Percentiles rank a stretch among this genome's conserved stretches.
phyloP scores from a whole-genome alignment of 208 protist species.

The Herpetomonas samuelpessoai region DNA sequence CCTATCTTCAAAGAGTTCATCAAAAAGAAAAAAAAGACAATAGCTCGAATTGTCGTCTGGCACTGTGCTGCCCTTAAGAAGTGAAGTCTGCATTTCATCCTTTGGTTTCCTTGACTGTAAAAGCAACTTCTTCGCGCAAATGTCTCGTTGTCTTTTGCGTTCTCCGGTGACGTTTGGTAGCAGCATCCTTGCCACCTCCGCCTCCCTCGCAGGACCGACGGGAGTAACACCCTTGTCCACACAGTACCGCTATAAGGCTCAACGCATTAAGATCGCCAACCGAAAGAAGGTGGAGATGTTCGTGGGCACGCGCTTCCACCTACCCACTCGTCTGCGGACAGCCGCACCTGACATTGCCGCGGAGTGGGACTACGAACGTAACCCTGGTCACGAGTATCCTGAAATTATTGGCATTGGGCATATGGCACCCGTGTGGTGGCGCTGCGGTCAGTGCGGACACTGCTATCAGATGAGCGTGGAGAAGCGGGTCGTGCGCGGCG shows the following conservation, averaged over 20 bases:
- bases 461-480: constrained; percentile 83
- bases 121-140: too few relatives aligned
- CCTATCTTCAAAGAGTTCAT: too few relatives aligned
- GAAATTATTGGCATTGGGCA: constrained; percentile 83
- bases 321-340: constrained; percentile 78
- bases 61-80: too few relatives aligned
- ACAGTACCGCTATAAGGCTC: constrained; percentile 27
- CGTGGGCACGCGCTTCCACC: constrained; percentile 75
- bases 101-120: too few relatives aligned
- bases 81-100: too few relatives aligned
- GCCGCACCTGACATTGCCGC: constrained; percentile 81
- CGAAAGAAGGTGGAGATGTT: constrained; percentile 86
- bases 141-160: too few relatives aligned
- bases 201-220: not conserved
- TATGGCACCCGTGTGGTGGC: constrained; percentile 77
- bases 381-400: constrained; percentile 81
- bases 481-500: constrained; percentile 86
- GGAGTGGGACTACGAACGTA: constrained; percentile 88
- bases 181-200: not conserved
- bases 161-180: too few relatives aligned
- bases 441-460: constrained; percentile 47
- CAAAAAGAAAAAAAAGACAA: too few relatives aligned
- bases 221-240: not conserved
- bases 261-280: constrained; percentile 68
- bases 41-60: too few relatives aligned